A percentile compares a stretch with the other conserved stretches of the same genome.
These are phyloP conservation scores for Aristolochia contorta DNA, from an alignment of 164 flowering plant genomes.

Conservation along the genomic window DNA sequence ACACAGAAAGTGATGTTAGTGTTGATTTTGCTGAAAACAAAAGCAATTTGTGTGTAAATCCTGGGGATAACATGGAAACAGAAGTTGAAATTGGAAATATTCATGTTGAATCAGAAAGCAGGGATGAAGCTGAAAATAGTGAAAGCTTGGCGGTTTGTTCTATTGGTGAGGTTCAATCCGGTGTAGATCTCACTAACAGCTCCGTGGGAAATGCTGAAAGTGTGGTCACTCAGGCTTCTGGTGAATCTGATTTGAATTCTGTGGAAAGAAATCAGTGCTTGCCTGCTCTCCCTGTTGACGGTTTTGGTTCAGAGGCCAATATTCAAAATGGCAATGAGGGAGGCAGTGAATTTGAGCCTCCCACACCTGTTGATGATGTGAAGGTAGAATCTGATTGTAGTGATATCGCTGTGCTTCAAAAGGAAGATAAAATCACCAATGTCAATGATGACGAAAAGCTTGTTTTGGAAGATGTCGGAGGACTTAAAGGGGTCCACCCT, in stretches of 20 bases:
- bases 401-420: slow-evolving; percentile 9
- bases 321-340: neutral
- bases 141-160: slow-evolving; percentile 5
- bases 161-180: slow-evolving; percentile 3
- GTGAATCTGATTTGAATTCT: neutral
- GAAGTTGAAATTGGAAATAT: slow-evolving; percentile 7
- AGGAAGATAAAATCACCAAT: neutral
- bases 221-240: neutral
- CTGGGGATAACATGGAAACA: neutral
- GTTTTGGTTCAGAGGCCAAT: neutral
- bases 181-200: neutral
- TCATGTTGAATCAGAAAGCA: neutral
- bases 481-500: slow-evolving; percentile 1
- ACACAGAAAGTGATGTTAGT: neutral
- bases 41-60: neutral
- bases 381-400: slow-evolving; percentile 8
- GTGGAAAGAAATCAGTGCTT: neutral
- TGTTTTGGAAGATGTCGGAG: slow-evolving; percentile 2
- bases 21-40: neutral
- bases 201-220: slow-evolving; percentile 2
- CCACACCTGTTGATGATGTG: neutral
- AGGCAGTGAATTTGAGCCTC: neutral
- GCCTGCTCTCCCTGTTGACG: slow-evolving; percentile 1
- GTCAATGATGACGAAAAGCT: neutral
- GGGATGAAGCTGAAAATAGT: neutral